Conservation (phyloP, 768 basidiomycete genomes). For the Mycena polygramma region DNA sequence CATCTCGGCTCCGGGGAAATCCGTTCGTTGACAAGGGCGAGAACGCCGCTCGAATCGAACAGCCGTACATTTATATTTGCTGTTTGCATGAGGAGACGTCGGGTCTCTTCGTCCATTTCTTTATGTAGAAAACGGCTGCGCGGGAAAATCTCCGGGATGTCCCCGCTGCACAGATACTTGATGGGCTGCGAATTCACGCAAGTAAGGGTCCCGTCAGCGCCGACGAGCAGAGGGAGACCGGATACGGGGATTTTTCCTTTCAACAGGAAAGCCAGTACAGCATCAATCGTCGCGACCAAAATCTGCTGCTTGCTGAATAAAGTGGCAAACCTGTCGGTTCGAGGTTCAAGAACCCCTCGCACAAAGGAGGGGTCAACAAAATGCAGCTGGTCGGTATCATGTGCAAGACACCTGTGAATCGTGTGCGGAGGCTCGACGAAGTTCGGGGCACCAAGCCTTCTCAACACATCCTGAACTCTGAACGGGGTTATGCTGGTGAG, state of each 20-base stretch:
- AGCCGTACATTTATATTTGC: slow-evolving; percentile 24
- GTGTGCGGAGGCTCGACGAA: slow-evolving; percentile 20
- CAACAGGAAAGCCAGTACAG: slow-evolving; percentile 24
- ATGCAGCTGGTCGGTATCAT: slow-evolving; percentile 12
- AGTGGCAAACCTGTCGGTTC: not conserved
- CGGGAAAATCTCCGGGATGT: slow-evolving; percentile 29
- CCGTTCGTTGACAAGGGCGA: slow-evolving; percentile 19
- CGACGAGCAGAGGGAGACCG: slow-evolving; percentile 31
- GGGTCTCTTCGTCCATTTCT: slow-evolving; percentile 3
- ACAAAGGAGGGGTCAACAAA: slow-evolving; percentile 27
- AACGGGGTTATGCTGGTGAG: slow-evolving; percentile 6
- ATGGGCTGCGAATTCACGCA: slow-evolving; percentile 3
- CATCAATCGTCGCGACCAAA: slow-evolving; percentile 6
- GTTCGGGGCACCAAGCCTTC: slow-evolving; percentile 6
- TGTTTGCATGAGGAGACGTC: slow-evolving; percentile 19
- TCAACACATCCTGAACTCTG: slow-evolving; percentile 18
- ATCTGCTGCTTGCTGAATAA: slow-evolving; percentile 1
- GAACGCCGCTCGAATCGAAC: slow-evolving; percentile 29
- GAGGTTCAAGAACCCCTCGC: slow-evolving; percentile 4
- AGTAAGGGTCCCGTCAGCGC: slow-evolving; percentile 24
- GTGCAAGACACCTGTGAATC: not conserved
- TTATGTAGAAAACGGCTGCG: slow-evolving; percentile 26
- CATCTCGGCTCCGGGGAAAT: slow-evolving; percentile 11
- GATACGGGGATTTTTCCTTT: slow-evolving; percentile 9
- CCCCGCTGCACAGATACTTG: slow-evolving; percentile 21